phyloP scores from a whole-genome alignment of 225 moss, liverwort and hornwort species.

The Pseudisothecium myosuroides region DNA sequence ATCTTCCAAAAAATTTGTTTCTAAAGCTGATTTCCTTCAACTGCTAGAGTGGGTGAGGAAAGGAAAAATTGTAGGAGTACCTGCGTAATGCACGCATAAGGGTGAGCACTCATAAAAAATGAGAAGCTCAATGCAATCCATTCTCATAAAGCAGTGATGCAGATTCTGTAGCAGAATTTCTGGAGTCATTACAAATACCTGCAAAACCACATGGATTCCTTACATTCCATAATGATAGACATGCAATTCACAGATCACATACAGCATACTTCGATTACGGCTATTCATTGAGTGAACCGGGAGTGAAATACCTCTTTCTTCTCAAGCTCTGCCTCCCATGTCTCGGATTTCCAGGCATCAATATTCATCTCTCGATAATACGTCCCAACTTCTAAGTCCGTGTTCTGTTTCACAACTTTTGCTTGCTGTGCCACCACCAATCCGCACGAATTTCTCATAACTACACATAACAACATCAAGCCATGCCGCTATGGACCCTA shows the following conservation, averaged over 20 bases:
- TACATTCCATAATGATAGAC: background rate
- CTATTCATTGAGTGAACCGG: background rate
- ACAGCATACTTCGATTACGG: background rate
- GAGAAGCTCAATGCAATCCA: constrained; percentile 78
- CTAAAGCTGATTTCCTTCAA: background rate
- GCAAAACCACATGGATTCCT: background rate
- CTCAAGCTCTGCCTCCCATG: constrained; percentile 57
- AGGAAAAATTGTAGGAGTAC: constrained; percentile 7
- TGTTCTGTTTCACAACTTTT: constrained; percentile 29
- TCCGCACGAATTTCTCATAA: background rate
- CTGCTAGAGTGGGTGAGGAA: background rate
- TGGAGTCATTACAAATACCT: constrained; percentile 93
- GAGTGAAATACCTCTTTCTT: constrained; percentile 48
- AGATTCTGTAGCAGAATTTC: constrained; percentile 62
- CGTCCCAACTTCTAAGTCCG: constrained; percentile 44
- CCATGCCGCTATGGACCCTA: background rate
- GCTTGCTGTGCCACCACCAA: constrained; percentile 50
- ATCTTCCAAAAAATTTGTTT: background rate
- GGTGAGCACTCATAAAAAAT: constrained; percentile 93
- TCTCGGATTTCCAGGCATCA: constrained; percentile 42
- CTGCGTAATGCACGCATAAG: constrained; percentile 45
- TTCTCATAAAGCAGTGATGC: constrained; percentile 67
- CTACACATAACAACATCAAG: background rate
- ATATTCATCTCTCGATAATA: constrained; percentile 56
- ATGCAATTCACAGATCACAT: background rate